Evolutionary conservation across 1,139 yeast species (phyloP).

Genomic region (Debaryomyces fabryi): DNA sequence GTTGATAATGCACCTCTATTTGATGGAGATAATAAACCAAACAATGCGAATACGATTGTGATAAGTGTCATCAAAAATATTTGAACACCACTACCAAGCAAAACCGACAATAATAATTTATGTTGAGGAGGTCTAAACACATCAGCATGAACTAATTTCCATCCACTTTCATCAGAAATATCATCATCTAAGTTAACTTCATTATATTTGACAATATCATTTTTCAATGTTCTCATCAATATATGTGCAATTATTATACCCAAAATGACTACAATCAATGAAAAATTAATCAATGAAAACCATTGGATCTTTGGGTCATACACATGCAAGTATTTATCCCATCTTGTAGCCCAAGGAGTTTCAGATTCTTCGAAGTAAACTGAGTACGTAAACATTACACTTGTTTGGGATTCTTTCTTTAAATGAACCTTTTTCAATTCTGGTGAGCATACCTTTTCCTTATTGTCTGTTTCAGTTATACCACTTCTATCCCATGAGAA

Average conservation of each 20-base stretch:
- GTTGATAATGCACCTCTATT: slow-evolving; percentile 94
- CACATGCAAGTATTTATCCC: slow-evolving; percentile 95
- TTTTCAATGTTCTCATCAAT: slow-evolving; percentile 75
- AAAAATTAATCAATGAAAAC: slow-evolving; percentile 87
- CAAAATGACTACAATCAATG: slow-evolving; percentile 75
- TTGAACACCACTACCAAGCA: slow-evolving; percentile 90
- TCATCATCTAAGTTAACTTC: slow-evolving; percentile 88
- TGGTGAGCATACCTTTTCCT: slow-evolving; percentile 37
- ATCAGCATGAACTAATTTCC: slow-evolving; percentile 97
- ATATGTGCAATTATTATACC: slow-evolving; percentile 82
- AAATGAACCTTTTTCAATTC: slow-evolving; percentile 36
- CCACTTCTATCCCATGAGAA: slow-evolving; percentile 55
- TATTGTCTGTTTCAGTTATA: slow-evolving; percentile 24
- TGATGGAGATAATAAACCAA: slow-evolving; percentile 91
- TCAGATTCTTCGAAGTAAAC: slow-evolving; percentile 64
- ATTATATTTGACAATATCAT: slow-evolving; percentile 86
- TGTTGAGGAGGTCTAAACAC: slow-evolving; percentile 84
- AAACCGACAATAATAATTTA: slow-evolving; percentile 71
- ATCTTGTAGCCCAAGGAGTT: slow-evolving; percentile 96
- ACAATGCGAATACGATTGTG: slow-evolving; percentile 78
- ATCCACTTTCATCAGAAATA: slow-evolving; percentile 91
- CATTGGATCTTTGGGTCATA: slow-evolving; percentile 94
- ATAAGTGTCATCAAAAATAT: slow-evolving; percentile 73
- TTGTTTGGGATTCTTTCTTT: slow-evolving; percentile 31
- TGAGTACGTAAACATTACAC: slow-evolving; percentile 45